These are phyloP conservation scores for Leptographium wingfieldii DNA, from an alignment of 2,329 filamentous ascomycete genomes.

Conservation along the genomic window DNA sequence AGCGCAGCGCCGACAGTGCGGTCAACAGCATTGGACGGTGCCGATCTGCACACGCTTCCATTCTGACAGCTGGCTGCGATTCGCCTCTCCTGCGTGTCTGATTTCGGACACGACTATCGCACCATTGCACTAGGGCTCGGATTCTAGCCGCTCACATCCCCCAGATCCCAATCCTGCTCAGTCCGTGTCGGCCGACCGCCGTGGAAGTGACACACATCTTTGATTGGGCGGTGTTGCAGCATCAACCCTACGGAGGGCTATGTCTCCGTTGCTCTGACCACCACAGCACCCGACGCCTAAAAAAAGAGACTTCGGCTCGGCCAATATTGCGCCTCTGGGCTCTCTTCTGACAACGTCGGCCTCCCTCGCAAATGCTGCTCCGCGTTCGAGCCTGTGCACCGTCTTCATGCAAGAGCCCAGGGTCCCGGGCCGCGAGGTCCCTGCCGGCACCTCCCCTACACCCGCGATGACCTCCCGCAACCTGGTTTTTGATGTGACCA, in stretches of 20 bases:
- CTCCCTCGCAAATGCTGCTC: not conserved
- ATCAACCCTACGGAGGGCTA: not conserved
- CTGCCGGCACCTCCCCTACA: not conserved
- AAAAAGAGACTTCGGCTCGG: not conserved
- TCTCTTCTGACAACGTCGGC: not conserved
- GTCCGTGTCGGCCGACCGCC: too few species aligned
- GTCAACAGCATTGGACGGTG: too few species aligned
- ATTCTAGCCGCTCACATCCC: not conserved
- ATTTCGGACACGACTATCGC: too few species aligned
- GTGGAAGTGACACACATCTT: too few species aligned
- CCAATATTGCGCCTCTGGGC: not conserved
- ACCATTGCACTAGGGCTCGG: not conserved
- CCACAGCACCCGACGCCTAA: not conserved
- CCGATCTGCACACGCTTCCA: too few species aligned
- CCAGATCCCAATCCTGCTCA: too few species aligned
- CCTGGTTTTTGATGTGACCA: constrained; percentile 12
- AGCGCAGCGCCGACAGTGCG: too few species aligned
- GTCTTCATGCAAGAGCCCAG: not conserved
- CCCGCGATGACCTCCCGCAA: constrained; percentile 3
- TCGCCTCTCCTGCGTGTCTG: too few species aligned
- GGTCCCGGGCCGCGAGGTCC: not conserved
- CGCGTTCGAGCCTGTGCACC: not conserved
- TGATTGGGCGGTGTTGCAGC: too few species aligned
- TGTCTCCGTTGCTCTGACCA: not conserved
- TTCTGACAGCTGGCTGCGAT: too few species aligned